Conservation (phyloP, 805 yeast genomes). For the Suhomyces prunicola region DNA sequence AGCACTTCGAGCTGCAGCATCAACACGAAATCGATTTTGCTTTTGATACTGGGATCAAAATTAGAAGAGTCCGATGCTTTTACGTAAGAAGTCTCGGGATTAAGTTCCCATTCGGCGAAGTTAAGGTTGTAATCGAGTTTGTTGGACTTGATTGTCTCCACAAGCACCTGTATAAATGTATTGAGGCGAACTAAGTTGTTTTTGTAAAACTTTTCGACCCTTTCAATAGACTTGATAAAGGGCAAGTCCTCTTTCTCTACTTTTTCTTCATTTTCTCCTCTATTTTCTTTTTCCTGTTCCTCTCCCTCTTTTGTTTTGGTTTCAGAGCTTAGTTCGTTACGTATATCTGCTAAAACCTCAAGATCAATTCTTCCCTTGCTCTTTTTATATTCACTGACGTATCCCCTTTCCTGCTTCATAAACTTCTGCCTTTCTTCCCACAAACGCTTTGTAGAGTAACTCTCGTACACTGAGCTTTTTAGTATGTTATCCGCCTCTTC, state of each 20-base stretch:
- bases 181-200: slow-evolving; percentile 52
- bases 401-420: slow-evolving; percentile 70
- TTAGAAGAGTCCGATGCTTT: slow-evolving; percentile 8
- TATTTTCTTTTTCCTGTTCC: background rate
- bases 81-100: slow-evolving; percentile 29
- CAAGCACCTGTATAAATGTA: slow-evolving; percentile 59
- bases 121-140: slow-evolving; percentile 34
- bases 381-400: slow-evolving; percentile 18
- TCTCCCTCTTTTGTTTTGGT: background rate
- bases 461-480: slow-evolving; percentile 57
- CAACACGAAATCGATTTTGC: slow-evolving; percentile 22
- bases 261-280: background rate
- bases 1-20: slow-evolving; percentile 50
- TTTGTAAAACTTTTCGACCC: slow-evolving; percentile 61
- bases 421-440: slow-evolving; percentile 70
- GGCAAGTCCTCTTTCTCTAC: slow-evolving; percentile 30
- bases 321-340: background rate
- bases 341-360: background rate
- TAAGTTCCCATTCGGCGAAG: slow-evolving; percentile 34
- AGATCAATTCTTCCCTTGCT: background rate
- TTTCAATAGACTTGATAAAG: slow-evolving; percentile 37
- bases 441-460: slow-evolving; percentile 65
- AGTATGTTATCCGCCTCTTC: slow-evolving; percentile 75
- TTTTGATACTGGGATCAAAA: slow-evolving; percentile 11
- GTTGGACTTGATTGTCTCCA: slow-evolving; percentile 61